These are phyloP conservation scores for Mediolabrus comicus DNA, from an alignment of 108 stramenopile genomes.

Conservation along the genomic window DNA sequence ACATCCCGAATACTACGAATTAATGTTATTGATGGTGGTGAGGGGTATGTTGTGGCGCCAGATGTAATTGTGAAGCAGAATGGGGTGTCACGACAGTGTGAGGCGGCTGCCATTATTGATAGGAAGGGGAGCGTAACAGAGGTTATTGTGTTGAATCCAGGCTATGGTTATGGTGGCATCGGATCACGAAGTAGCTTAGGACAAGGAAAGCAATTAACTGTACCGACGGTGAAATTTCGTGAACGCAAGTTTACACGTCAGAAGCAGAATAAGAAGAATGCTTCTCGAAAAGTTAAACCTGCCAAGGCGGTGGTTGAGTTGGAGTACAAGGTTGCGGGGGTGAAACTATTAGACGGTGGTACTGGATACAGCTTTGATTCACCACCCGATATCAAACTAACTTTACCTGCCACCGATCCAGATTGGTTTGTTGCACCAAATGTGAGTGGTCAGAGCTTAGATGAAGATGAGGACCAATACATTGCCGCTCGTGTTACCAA, in stretches of 20 bases:
- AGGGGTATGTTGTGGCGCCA: slow-evolving; percentile 56
- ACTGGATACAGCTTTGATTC: slow-evolving; percentile 69
- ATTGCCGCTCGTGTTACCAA: slow-evolving; percentile 45
- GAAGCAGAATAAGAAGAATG: background rate
- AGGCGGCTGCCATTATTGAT: slow-evolving; percentile 73
- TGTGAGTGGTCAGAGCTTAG: slow-evolving; percentile 9
- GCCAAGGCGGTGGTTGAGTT: slow-evolving; percentile 70
- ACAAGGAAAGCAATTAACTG: slow-evolving; percentile 20
- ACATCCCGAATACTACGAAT: slow-evolving; percentile 75
- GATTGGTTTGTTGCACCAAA: slow-evolving; percentile 74
- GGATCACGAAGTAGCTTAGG: background rate
- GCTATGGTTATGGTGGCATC: slow-evolving; percentile 70
- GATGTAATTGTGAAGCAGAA: slow-evolving; percentile 58
- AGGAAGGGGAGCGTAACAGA: slow-evolving; percentile 61
- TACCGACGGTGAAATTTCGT: slow-evolving; percentile 69
- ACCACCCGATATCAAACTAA: slow-evolving; percentile 56
- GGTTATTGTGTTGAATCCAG: slow-evolving; percentile 74
- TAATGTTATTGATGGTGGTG: slow-evolving; percentile 73
- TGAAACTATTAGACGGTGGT: slow-evolving; percentile 50
- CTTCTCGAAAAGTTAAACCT: slow-evolving; percentile 19
- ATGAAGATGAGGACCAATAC: slow-evolving; percentile 37
- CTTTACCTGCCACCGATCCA: slow-evolving; percentile 60
- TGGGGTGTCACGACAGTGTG: slow-evolving; percentile 50
- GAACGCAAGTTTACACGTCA: slow-evolving; percentile 35
- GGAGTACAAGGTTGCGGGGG: slow-evolving; percentile 57